Conservation (phyloP, 2,329 filamentous ascomycete species). For the Hypoxylon rubiginosum region DNA sequence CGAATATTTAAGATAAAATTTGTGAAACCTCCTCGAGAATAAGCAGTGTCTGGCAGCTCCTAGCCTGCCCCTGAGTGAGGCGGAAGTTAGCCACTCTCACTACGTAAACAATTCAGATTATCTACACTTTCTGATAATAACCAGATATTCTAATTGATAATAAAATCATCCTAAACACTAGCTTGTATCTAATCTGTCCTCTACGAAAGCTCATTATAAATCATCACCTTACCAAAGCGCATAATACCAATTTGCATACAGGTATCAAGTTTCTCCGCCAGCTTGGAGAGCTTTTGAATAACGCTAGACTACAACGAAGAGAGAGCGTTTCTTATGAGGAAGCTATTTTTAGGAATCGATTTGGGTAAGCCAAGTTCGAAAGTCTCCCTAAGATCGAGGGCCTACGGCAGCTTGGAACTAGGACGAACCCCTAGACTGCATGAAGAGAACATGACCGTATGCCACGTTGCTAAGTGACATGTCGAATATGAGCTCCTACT, state of each 20-base stretch:
- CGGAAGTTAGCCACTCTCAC: no score
- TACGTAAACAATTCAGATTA: no score
- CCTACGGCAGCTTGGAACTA: conserved; percentile 15
- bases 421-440: conserved; percentile 14
- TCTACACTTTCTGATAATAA: not conserved
- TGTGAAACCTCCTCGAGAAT: no score
- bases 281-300: not conserved
- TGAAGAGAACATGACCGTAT: conserved; percentile 14
- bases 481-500: conserved; percentile 17
- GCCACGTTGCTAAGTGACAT: conserved; percentile 33
- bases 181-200: not conserved
- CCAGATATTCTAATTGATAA: not conserved
- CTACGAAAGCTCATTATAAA: not conserved
- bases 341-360: conserved; percentile 1
- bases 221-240: not conserved
- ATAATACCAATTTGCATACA: not conserved
- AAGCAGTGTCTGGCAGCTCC: not conserved
- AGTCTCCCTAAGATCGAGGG: conserved; percentile 21
- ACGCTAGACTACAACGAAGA: not conserved
- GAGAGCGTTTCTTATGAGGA: not conserved
- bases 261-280: not conserved
- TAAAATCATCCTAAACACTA: not conserved
- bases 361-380: conserved; percentile 8
- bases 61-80: no score
- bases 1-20: no score